Base-by-base conservation (phyloP, 164 flowering plant species). In the Taxillus chinensis region DNA sequence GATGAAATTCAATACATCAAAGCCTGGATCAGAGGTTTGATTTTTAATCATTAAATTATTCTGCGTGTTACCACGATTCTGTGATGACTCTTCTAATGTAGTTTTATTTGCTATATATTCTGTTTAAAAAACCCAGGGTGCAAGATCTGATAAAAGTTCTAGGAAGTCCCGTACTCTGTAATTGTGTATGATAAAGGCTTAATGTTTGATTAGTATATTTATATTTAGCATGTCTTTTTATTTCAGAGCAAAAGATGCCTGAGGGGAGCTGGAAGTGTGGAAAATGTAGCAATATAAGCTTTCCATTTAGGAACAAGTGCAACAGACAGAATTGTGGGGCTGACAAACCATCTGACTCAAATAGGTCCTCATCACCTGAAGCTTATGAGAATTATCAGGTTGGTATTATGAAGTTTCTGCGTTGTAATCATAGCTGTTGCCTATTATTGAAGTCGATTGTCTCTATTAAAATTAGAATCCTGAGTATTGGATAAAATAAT, bases 191-290 rank as follows among this genome's bases (percentile, higher is more conserved):
- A 55, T 41, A 12, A 27, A 48, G 14, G 9, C 9, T 16, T 45
- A 9, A 15, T 46, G 14, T 9, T 50, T 13, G 27, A 65, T 43
- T 17, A 27, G 57, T 40, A 43, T 56, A 14, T 43, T 59, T 37
- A 61, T 14, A 54, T 64, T 27, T 27, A 27, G 27, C 27, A 51
- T 66, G 15, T 41, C 38, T 48, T 64, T 12, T 56, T 27, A 37
- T 65, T 75, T 61, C 84, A 89, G 96, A 87, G 55, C 85, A 82
- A 73, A 86, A 86, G 66, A 89, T 82, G 88, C 99, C 97, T 7
- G 97, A 90, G 40, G 99, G 99, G 10, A 93, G 99, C 84, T 93
- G 99, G 97, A 93, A 90, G 68, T 93, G 97, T 72, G 95, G 83
- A 64, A 77, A 90, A 67, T 93, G 99, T 77, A 80, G 78, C 72